A percentile compares a stretch with the other conserved stretches of the same genome.
These are phyloP conservation scores for Tieghemostelium lacteum DNA, from an alignment of 78 protist genomes.

Conservation along the genomic window DNA sequence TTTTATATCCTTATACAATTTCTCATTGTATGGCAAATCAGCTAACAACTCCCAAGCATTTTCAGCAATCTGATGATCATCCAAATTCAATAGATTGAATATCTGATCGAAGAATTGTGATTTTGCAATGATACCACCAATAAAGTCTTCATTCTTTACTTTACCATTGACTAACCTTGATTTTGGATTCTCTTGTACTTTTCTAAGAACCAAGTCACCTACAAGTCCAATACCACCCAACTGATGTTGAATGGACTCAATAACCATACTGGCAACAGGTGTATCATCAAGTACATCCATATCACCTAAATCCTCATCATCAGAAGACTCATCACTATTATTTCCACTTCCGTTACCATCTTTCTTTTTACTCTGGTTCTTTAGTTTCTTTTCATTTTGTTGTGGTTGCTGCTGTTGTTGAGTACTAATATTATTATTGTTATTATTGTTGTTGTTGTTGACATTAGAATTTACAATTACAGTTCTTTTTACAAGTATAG, in stretches of 20 bases:
- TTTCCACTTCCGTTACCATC: not conserved
- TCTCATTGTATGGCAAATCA: constrained; percentile 38
- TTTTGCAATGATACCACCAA: constrained; percentile 24
- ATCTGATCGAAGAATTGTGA: constrained; percentile 51
- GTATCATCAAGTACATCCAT: constrained; percentile 67
- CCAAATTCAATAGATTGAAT: constrained; percentile 45
- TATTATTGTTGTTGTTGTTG: not conserved
- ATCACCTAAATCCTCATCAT: constrained; percentile 26
- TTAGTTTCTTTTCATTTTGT: not conserved
- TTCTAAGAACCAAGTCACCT: constrained; percentile 55
- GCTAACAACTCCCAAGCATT: constrained; percentile 43
- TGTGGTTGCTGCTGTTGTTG: not conserved
- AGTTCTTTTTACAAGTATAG: constrained; percentile 34
- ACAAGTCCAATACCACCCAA: constrained; percentile 57
- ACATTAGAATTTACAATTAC: not conserved
- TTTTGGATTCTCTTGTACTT: constrained; percentile 47
- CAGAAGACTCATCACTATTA: not conserved
- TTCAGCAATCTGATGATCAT: constrained; percentile 56
- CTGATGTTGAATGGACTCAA: constrained; percentile 67
- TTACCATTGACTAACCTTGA: not conserved
- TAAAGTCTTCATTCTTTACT: constrained; percentile 27
- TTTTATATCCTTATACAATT: constrained; percentile 26
- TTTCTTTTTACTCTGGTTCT: constrained; percentile 17
- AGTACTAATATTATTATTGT: not conserved
- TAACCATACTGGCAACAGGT: constrained; percentile 40